These are phyloP conservation scores for Russula griseocarnosa DNA, from an alignment of 768 basidiomycete genomes.

Conservation along the genomic window DNA sequence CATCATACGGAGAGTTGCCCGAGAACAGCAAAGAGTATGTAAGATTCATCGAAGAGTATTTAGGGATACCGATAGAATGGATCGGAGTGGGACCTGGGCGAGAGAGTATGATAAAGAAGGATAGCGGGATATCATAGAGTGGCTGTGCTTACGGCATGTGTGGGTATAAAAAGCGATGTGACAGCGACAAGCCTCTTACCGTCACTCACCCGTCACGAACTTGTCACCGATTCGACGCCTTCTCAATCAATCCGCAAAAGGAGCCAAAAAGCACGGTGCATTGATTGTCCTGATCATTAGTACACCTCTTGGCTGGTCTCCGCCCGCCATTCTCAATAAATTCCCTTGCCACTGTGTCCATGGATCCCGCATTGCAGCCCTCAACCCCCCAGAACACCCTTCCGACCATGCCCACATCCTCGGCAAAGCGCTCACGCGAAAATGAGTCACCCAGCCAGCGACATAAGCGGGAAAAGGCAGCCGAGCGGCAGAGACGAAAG, in stretches of 20 bases:
- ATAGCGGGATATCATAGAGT: not conserved
- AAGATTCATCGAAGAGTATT: constrained; percentile 74
- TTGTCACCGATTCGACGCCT: constrained; percentile 33
- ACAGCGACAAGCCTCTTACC: constrained; percentile 26
- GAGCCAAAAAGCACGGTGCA: constrained; percentile 9
- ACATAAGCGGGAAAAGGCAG: constrained; percentile 80
- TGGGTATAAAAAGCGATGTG: constrained; percentile 34
- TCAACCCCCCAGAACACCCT: constrained; percentile 21
- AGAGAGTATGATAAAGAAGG: constrained; percentile 62
- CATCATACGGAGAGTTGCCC: constrained; percentile 70
- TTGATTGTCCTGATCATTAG: constrained; percentile 7
- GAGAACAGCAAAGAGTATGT: constrained; percentile 83
- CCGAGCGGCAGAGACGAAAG: constrained; percentile 79
- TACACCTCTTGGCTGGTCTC: constrained; percentile 6
- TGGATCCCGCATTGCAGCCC: constrained; percentile 29
- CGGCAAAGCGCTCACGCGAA: constrained; percentile 59
- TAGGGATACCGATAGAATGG: constrained; percentile 78
- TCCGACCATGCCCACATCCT: constrained; percentile 29
- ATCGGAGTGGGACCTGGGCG: constrained; percentile 89
- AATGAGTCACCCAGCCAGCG: constrained; percentile 71
- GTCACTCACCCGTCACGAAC: constrained; percentile 37
- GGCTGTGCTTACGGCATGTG: constrained; percentile 31
- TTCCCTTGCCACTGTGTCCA: constrained; percentile 13
- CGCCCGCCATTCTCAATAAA: constrained; percentile 7
- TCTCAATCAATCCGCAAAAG: constrained; percentile 25